Percentiles rank a stretch among this genome's conserved stretches.
Conservation (phyloP, 192 early-diverging fungal genomes). For the Linnemannia zychae region DNA sequence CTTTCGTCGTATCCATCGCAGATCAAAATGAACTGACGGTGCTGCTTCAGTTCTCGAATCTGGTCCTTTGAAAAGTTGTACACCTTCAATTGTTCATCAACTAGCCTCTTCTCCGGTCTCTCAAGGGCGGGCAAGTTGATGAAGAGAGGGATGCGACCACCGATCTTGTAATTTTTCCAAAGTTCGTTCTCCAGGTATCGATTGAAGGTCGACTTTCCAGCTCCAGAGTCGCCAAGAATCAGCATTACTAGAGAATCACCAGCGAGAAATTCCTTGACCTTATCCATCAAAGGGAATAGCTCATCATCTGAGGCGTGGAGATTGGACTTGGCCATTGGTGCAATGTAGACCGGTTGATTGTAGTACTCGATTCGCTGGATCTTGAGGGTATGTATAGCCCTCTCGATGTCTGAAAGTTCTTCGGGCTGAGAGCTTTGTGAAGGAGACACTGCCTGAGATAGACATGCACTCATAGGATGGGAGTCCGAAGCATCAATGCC, state of each 20-base stretch:
- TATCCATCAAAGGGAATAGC: background rate
- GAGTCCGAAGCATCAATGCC: too few species aligned
- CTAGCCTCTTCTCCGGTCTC: background rate
- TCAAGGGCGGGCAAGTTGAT: background rate
- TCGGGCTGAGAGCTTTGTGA: too few species aligned
- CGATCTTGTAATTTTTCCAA: background rate
- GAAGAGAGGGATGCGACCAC: background rate
- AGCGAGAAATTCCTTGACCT: background rate
- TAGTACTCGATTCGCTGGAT: too few species aligned
- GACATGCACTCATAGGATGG: too few species aligned
- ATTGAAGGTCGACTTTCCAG: background rate
- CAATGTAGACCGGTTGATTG: background rate
- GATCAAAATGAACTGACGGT: background rate
- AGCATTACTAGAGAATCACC: background rate
- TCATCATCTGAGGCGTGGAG: background rate
- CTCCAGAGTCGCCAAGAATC: background rate
- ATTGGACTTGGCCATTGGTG: background rate
- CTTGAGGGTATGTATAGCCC: too few species aligned
- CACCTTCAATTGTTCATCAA: background rate
- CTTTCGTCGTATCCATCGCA: slow-evolving; percentile 9
- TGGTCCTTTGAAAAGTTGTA: background rate
- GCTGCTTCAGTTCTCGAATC: background rate
- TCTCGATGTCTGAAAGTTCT: too few species aligned
- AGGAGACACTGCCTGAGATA: too few species aligned
- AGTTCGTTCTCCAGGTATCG: background rate